Evolutionary conservation across 1,284 basidiomycete species (phyloP), one percentile per base, ranked within the genome.

Genomic region (Fomes fomentarius): DNA sequence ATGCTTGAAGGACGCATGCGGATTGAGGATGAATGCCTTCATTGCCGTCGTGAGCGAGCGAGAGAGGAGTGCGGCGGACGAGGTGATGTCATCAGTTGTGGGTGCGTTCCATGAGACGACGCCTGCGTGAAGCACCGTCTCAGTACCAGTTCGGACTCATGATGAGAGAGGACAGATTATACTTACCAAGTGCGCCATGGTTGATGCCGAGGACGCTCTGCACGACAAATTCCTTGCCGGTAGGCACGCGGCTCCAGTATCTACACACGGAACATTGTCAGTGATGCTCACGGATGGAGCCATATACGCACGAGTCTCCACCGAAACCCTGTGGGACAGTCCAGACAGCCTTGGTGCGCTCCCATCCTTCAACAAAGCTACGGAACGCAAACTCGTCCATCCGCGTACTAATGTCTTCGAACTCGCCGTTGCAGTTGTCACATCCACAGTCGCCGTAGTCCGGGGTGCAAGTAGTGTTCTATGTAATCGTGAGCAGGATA

Each of bases 251-350:
- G 62, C 76, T 68, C 89, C 89, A 90, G 62, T 87, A 89, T 15
- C 85, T 88, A 55, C 19, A 10, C 15, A 17, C 33, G 37, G 22
- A n/a, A 39, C 28, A 12, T 12, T 28, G n/a, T 31, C 19, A 50
- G 15, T n/a, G n/a, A n/a, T n/a, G n/a, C 22, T 33, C 19, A 11
- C 19, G 10, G 39, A 14, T 25, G 11, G 35, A 15, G 30, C 28
- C 21, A 26, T 14, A 0, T 71, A 31, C 84, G 66, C 45, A 89
- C 84, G 76, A 74, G 21, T 75, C 74, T 31, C 76, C 77, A 11
- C 88, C 88, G 66, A 91, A 91, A 0, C 79, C 89, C 68, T 91
- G 89, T 0, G 89, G 87, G 0, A 91, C 89, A 1, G 83, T 82
- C 89, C 89, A 91, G 2, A 90, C 76, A 1, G 82, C 76, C 64